Evolutionary conservation across 2,329 filamentous ascomycete species (phyloP).

Genomic region (Calcarisporium arbuscula): DNA sequence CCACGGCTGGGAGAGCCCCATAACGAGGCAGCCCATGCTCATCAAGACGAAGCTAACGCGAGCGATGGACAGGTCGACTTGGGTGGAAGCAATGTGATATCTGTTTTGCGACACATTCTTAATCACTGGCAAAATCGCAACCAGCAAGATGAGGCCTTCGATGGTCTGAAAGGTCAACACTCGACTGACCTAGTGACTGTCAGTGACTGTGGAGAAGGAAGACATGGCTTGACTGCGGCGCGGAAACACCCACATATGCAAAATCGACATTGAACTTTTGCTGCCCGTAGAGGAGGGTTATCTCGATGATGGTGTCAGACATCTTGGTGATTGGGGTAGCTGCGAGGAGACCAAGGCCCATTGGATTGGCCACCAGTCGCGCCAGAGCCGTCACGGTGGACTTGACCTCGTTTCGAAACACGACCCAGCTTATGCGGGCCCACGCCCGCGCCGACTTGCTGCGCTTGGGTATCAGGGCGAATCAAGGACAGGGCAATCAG

Average conservation of each 20-base stretch:
- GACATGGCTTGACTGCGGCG: background rate
- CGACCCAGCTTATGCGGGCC: background rate
- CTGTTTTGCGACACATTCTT: background rate
- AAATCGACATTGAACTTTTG: background rate
- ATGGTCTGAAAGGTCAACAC: conserved; percentile 2
- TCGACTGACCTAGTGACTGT: background rate
- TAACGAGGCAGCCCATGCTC: background rate
- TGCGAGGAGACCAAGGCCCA: background rate
- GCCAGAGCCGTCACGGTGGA: background rate
- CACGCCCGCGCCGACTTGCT: background rate
- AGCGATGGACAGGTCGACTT: background rate
- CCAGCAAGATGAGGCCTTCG: conserved; percentile 1
- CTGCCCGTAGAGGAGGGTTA: conserved; percentile 1
- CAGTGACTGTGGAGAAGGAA: background rate
- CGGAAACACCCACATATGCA: conserved; percentile 1
- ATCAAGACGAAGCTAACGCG: background rate
- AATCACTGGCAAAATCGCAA: background rate
- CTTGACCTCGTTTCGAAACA: conserved; percentile 1
- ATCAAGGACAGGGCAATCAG: background rate
- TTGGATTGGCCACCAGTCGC: background rate
- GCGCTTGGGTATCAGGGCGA: background rate
- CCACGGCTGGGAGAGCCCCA: conserved; percentile 1
- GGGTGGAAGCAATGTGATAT: background rate
- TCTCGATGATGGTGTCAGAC: background rate
- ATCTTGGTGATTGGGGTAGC: background rate